These are phyloP conservation scores for Amyloporia xantha DNA, from an alignment of 768 basidiomycete genomes.

Conservation along the genomic window DNA sequence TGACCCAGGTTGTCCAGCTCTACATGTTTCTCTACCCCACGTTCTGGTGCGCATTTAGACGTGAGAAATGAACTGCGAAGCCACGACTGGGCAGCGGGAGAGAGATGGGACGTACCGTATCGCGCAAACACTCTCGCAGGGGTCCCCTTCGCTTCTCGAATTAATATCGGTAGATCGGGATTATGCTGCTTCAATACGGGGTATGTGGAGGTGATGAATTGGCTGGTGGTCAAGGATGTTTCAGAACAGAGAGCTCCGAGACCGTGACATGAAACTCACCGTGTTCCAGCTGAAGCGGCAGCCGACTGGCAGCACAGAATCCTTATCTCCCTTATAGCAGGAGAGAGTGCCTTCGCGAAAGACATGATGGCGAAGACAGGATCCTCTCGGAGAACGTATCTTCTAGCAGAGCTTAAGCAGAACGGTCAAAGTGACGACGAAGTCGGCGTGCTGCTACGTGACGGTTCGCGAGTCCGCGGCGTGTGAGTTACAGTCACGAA, in stretches of 20 bases:
- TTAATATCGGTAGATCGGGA: conserved; percentile 78
- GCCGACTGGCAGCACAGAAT: conserved; percentile 76
- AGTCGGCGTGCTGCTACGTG: no score
- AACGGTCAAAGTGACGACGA: no score
- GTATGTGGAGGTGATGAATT: conserved; percentile 74
- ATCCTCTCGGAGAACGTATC: no score
- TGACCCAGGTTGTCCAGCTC: conserved; percentile 72
- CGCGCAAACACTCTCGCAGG: conserved; percentile 80
- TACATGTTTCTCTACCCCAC: conserved; percentile 74
- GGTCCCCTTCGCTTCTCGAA: conserved; percentile 73
- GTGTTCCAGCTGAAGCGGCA: conserved; percentile 68
- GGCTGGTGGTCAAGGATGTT: conserved; percentile 34
- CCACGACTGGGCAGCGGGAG: not conserved
- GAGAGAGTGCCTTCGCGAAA: conserved; percentile 67
- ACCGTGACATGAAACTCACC: conserved; percentile 39
- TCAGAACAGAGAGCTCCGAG: not conserved
- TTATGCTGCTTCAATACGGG: conserved; percentile 74
- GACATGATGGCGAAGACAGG: conserved; percentile 26
- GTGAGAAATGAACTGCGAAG: not conserved
- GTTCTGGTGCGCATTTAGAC: conserved; percentile 39
- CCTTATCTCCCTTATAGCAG: conserved; percentile 74
- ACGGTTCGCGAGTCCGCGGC: no score
- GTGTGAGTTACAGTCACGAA: no score
- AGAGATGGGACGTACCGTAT: conserved; percentile 57
- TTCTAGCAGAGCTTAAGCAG: no score